These are phyloP conservation scores for Phytopythium chamaehyphon DNA, from an alignment of 352 stramenopile genomes.

Conservation along the genomic window DNA sequence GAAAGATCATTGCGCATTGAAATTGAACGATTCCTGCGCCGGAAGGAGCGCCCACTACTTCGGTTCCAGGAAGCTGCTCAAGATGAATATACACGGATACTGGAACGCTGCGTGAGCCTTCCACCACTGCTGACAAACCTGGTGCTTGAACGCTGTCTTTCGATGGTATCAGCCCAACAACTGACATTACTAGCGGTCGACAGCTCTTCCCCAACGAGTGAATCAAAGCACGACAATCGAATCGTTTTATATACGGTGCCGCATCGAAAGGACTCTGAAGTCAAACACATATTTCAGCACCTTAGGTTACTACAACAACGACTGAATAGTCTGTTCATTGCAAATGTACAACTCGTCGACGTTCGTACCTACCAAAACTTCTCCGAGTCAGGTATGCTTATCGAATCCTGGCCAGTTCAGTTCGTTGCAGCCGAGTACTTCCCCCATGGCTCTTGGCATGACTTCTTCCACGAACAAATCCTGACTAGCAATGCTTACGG, in stretches of 20 bases:
- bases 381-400: conserved; percentile 45
- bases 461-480: conserved; percentile 19
- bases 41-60: conserved; percentile 36
- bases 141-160: conserved; percentile 43
- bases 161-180: conserved; percentile 28
- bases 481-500: not conserved
- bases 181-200: conserved; percentile 35
- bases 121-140: conserved; percentile 41
- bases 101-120: conserved; percentile 50
- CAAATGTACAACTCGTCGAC: conserved; percentile 16
- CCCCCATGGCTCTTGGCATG: conserved; percentile 27
- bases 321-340: conserved; percentile 37
- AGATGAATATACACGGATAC: conserved; percentile 41
- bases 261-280: conserved; percentile 40
- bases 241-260: conserved; percentile 42
- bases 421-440: conserved; percentile 52
- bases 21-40: conserved; percentile 37
- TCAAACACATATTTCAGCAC: conserved; percentile 27
- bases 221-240: too few species aligned
- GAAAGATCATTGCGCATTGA: conserved; percentile 40
- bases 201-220: not conserved
- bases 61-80: conserved; percentile 43
- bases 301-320: conserved; percentile 28
- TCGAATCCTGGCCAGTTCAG: conserved; percentile 58
- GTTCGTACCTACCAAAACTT: conserved; percentile 67